Base-by-base conservation (phyloP, 768 basidiomycete species). In the Pulveroboletus ravenelii region DNA sequence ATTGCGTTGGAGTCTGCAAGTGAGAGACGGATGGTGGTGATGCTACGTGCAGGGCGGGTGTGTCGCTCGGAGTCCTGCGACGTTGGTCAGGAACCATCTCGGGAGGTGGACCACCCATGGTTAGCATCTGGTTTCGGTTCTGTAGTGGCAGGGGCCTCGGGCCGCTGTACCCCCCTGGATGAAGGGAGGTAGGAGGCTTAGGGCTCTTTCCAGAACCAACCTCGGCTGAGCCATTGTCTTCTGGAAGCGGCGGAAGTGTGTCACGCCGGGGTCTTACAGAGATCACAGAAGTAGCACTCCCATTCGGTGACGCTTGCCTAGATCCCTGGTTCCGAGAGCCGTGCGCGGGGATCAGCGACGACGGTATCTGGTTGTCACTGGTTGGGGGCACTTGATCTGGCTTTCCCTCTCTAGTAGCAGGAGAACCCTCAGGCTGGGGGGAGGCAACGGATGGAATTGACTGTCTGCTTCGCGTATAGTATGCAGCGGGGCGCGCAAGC, bases 221-320 rank as follows among this genome's bases (percentile, higher is more conserved):
- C 15, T 64, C 64, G 15, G 61, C 51, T 66, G 29, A 4, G 41
- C 43, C 56, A 17, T 52, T 27, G 5, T 66, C 59, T 12, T 66
- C 67, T 0, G 74, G 75, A 20, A 75, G 59, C 15, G 77, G 72
- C 12, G 78, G 77, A 10, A 78, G 64, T 7, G 69, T 55, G 34
- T 70, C 65, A 18, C 70, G 57, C 29, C 62, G 54, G 10, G 59
- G 57, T 41, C 58, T 63, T 2, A 50, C 31, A 39, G 25, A 34
- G 27, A 42, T 40, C 32, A 30, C 37, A 12, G 42, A 42, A 23
- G 17, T 36, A 38, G 55, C 43, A 30, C 59, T 51, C 25, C 51
- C 41, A 25, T 48, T 53, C 27, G 45, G 29, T 30, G 50, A 36
- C 5, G 14, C 10, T 39, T 47, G 54, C 17, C 29, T 58, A n/a